These are phyloP conservation scores for Globisporangium recalcitrans DNA, from an alignment of 352 stramenopile species.

Conservation along the genomic window DNA sequence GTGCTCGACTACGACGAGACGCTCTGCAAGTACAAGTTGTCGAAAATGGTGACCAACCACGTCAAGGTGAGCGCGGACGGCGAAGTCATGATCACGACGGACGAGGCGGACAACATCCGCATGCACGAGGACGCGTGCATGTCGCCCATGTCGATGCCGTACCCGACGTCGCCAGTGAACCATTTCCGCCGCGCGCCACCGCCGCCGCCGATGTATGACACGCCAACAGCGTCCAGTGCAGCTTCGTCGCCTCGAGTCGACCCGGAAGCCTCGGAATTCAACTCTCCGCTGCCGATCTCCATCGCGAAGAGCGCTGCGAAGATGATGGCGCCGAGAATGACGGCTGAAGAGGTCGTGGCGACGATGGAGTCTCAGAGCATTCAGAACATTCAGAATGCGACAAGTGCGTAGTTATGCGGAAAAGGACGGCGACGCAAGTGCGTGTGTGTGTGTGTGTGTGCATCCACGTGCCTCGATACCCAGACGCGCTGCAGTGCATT, in stretches of 20 bases:
- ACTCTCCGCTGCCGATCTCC: neutral
- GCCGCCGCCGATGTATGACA: constrained; percentile 14
- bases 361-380: neutral
- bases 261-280: neutral
- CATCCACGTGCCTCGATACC: neutral
- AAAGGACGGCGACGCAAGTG: no score
- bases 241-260: constrained; percentile 24
- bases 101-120: constrained; percentile 44
- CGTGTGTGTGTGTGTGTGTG: neutral
- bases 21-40: constrained; percentile 52
- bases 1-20: constrained; percentile 72
- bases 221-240: constrained; percentile 28
- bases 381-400: neutral
- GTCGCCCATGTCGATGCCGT: constrained; percentile 39
- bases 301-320: constrained; percentile 2
- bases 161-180: constrained; percentile 57
- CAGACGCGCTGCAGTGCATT: neutral
- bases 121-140: constrained; percentile 42
- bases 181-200: constrained; percentile 55
- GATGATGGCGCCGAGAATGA: neutral
- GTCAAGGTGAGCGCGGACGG: constrained; percentile 46
- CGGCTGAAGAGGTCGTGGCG: neutral
- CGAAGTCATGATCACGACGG: constrained; percentile 33
- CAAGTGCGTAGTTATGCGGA: neutral
- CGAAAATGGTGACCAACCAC: constrained; percentile 61